Conservation (phyloP, 495 filamentous ascomycete genomes). For the Bacidia rubella region DNA sequence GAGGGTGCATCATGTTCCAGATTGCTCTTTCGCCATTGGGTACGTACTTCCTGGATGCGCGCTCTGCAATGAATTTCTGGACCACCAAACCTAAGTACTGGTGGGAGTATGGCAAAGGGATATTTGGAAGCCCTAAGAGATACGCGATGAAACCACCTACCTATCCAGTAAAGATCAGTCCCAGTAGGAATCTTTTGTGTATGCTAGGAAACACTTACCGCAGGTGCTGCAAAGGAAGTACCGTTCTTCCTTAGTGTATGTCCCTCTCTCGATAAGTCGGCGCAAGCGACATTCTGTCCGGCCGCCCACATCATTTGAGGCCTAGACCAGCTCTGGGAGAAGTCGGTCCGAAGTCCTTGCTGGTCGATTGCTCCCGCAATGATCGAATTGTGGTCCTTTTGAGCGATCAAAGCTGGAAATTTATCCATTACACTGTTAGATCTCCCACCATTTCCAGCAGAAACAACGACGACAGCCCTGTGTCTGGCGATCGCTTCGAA, state of each 20-base stretch:
- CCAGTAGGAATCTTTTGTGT: neutral
- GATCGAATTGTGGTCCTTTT: neutral
- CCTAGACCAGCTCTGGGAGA: neutral
- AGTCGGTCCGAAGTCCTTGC: neutral
- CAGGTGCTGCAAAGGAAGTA: slow-evolving; percentile 5
- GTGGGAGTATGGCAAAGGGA: slow-evolving; percentile 1
- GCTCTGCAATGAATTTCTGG: neutral
- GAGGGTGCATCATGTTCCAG: neutral
- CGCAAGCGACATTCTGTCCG: neutral
- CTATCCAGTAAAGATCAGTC: neutral
- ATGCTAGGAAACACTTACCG: slow-evolving; percentile 2
- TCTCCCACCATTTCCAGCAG: slow-evolving; percentile 1
- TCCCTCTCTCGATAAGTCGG: neutral
- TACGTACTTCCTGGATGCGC: neutral
- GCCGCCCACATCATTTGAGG: slow-evolving; percentile 1
- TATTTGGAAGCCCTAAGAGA: slow-evolving; percentile 3
- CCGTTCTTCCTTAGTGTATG: neutral
- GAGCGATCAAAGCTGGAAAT: slow-evolving; percentile 2
- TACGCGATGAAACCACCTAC: slow-evolving; percentile 9
- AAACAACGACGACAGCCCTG: slow-evolving; percentile 1
- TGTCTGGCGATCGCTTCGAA: neutral
- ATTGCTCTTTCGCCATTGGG: neutral
- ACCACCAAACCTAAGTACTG: neutral
- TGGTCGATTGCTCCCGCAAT: slow-evolving; percentile 2
- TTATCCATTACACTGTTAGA: neutral